Evolutionary conservation across 2,329 filamentous ascomycete species (phyloP), one percentile per base, ranked within the genome.

Genomic region (Huntiella decipiens): DNA sequence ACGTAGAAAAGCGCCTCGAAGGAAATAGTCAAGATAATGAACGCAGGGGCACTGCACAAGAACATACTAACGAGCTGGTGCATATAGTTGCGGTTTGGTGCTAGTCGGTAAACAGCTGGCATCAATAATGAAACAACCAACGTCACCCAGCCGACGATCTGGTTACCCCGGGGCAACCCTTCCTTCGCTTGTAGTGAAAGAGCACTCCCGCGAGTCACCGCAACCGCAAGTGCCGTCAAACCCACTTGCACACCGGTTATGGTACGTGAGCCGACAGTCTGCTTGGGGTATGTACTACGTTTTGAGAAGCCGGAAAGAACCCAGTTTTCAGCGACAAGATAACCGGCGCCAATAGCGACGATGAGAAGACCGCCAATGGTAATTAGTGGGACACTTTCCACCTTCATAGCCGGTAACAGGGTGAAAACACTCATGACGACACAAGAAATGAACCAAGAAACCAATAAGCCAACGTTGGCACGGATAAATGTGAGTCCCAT

Each of bases 1-100:
- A 95, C 75, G 61, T 96, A 98, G 61, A 98, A 98, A 2, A 98
- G 70, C 0, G 88, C 88, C 61, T 98, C 91, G 63, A 93, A 98
- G 1, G 88, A 95, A 54, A 96, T 95, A 5, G 87, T 93, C 43
- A 98, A 74, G 56, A 98, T 88, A 57, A 98, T 81, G 61, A 96
- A 98, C 1, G 82, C 81, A 0, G 91, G 91, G 0, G 88, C 82
- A 58, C 92, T 96, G 4, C 87, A 82, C 42, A 98, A 68, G 64
- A 96, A 98, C 45, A 95, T 77, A 54, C 93, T 74, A 53, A 87
- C 71, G 3, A 98, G 67, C 17, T 87, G 79, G 60, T 96, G 87
- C 53, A 96, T 73, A 60, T 96, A 95, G 62, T 95, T 79, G 53
- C 70, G 80, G 58, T 84, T 91, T 1, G 85, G 80, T 52, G 82